Evolutionary conservation across 2,329 filamentous ascomycete species (phyloP).

Genomic region (Apiospora rasikravindrae): DNA sequence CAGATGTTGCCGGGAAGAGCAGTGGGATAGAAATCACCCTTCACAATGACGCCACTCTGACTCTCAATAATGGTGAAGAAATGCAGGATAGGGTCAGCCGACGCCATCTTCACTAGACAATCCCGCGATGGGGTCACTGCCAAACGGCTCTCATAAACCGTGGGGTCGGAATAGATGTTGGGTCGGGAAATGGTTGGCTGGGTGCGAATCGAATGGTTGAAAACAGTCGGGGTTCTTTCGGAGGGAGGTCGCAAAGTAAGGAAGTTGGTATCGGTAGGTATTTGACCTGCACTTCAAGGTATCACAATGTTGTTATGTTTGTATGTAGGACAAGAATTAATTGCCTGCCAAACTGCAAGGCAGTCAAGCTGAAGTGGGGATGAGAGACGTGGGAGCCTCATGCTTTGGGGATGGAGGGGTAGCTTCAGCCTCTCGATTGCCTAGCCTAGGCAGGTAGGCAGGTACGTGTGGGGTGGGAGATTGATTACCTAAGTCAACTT

Average conservation of each 20-base stretch:
- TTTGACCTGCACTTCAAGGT: neutral
- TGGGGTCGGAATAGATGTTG: neutral
- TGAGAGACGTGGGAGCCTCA: neutral
- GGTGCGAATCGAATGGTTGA: neutral
- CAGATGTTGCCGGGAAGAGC: neutral
- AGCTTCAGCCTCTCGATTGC: conserved; percentile 15
- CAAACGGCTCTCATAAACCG: neutral
- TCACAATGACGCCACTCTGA: conserved; percentile 53
- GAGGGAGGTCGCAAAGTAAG: neutral
- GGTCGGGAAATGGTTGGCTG: neutral
- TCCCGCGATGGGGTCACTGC: neutral
- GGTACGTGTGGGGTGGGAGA: neutral
- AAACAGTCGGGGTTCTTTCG: neutral
- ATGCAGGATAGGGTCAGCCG: conserved; percentile 10
- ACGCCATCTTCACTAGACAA: conserved; percentile 12
- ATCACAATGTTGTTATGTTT: neutral
- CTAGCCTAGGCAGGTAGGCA: neutral
- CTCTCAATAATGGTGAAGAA: conserved; percentile 55
- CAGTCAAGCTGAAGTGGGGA: conserved; percentile 8
- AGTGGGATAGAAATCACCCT: conserved; percentile 44
- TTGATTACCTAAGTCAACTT: neutral
- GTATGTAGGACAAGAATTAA: neutral
- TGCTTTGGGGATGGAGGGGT: conserved; percentile 8
- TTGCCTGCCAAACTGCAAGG: neutral
- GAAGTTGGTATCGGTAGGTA: neutral